These are phyloP conservation scores for Lasiosphaeris hirsuta DNA, from an alignment of 495 filamentous ascomycete genomes.

Conservation along the genomic window DNA sequence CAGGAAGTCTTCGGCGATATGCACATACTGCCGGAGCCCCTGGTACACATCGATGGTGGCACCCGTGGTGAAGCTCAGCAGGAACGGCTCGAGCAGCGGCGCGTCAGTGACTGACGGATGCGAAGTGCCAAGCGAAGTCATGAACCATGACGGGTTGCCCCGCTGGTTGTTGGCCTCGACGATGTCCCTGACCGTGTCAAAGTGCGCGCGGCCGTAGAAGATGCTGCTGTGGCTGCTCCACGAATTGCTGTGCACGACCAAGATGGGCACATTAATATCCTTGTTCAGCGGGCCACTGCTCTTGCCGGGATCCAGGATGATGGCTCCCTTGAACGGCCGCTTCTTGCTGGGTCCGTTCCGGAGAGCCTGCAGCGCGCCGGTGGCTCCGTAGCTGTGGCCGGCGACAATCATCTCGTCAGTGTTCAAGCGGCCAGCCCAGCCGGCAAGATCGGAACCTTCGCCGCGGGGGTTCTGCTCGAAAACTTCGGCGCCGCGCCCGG, in stretches of 20 bases:
- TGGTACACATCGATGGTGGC: conserved; percentile 41
- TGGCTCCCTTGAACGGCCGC: conserved; percentile 40
- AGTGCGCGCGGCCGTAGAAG: conserved; percentile 52
- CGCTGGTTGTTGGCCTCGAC: conserved; percentile 36
- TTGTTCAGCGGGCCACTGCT: conserved; percentile 48
- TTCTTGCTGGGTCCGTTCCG: conserved; percentile 32
- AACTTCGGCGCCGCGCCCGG: conserved; percentile 36
- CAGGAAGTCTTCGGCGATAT: conserved; percentile 44
- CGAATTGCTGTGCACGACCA: conserved; percentile 50
- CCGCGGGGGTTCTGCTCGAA: conserved; percentile 31
- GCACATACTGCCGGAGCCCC: conserved; percentile 44
- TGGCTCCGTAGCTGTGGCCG: conserved; percentile 55
- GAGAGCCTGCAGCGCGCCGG: conserved; percentile 48
- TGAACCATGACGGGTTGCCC: conserved; percentile 47
- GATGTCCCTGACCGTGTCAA: conserved; percentile 47
- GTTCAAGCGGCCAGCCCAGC: conserved; percentile 37
- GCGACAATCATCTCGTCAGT: conserved; percentile 41
- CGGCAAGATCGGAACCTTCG: conserved; percentile 28
- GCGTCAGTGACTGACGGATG: conserved; percentile 55
- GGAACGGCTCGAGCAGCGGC: conserved; percentile 47
- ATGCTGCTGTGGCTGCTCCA: conserved; percentile 45
- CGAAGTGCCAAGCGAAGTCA: conserved; percentile 48
- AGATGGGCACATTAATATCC: conserved; percentile 46
- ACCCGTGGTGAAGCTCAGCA: conserved; percentile 48
- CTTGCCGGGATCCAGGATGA: conserved; percentile 54